Base-by-base conservation (phyloP, 257 asterid genomes). In the Echium plantagineum region DNA sequence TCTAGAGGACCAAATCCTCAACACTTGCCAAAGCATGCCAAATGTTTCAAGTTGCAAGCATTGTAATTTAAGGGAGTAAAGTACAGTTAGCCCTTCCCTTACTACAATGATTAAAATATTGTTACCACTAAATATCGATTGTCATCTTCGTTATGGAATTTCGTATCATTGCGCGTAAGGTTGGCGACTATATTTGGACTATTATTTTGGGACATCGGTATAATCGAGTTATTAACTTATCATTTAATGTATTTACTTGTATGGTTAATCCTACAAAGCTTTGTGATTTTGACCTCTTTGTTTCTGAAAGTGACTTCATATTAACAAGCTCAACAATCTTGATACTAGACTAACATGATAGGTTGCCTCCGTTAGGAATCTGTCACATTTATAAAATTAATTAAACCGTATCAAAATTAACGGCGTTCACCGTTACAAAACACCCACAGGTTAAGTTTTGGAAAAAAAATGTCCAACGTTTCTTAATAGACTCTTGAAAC, bases 221-320 rank as follows among this genome's bases (percentile, higher is more conserved):
- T 21, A 65, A 69, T 58, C 74, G 68, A 42, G 21, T 35, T 12
- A 54, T 55, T 42, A 42, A 28, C n/a, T 12, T 30, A 0, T 32
- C 63, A 58, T 20, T 19, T 46, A 17, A 58, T 59, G 24, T 59
- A 60, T 13, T 12, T 31, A 30, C 30, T 22, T 26, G 35, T 24
- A 42, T 46, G 42, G 64, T 21, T 70, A 59, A 32, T 64, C n/a
- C 59, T 64, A 57, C 74, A 70, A 70, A 18, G 66, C 35, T n/a
- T 32, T 19, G 31, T 35, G 52, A n/a, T 20, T 28, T 59, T 48
- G 49, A 46, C 55, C 42, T 54, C 48, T 30, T 57, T 3, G 5
- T 13, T 2, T 8, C 3, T 7, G 42, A 6, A 24, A 21, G 32
- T 18, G 30, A 31, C 24, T 42, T 2, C 15, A 42, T 42, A 42